Percentiles rank a stretch among this genome's conserved stretches.
Evolutionary conservation across 2,329 filamentous ascomycete genomes (phyloP).

Genomic region (Aspergillus pseudoterreus): DNA sequence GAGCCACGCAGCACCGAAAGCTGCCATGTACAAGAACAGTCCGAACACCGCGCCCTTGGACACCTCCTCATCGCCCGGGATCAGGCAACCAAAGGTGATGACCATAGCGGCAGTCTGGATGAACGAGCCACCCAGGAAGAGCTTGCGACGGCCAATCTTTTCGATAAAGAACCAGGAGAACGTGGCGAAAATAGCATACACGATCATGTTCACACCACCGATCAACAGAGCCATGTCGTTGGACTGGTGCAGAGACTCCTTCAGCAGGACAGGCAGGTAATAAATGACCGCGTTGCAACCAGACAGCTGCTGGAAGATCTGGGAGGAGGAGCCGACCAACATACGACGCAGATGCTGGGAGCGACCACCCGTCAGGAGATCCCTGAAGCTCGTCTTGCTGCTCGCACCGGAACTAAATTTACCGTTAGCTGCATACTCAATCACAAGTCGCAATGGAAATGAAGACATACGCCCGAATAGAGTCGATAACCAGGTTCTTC

Average conservation of each 20-base stretch:
- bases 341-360: constrained; percentile 40
- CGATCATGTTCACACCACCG: constrained; percentile 51
- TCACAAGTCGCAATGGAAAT: constrained; percentile 14
- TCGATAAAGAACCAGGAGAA: constrained; percentile 51
- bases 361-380: constrained; percentile 35
- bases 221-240: constrained; percentile 48
- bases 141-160: constrained; percentile 45
- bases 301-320: constrained; percentile 47
- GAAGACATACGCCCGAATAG: constrained; percentile 53
- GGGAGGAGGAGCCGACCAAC: constrained; percentile 37
- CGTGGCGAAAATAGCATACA: constrained; percentile 38
- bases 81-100: constrained; percentile 39
- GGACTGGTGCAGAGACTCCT: constrained; percentile 40
- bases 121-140: constrained; percentile 37
- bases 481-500: constrained; percentile 66
- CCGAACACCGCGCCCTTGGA: constrained; percentile 51
- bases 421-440: constrained; percentile 32
- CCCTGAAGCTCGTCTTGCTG: constrained; percentile 46
- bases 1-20: constrained; percentile 64
- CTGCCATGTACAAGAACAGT: constrained; percentile 66
- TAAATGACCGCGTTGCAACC: constrained; percentile 52
- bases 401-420: constrained; percentile 52
- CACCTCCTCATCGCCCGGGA: constrained; percentile 21
- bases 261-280: constrained; percentile 47
- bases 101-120: constrained; percentile 39